Percentiles rank a stretch among this genome's conserved stretches.
Evolutionary conservation across 768 basidiomycete species (phyloP).

Genomic region (Collybia sp.): DNA sequence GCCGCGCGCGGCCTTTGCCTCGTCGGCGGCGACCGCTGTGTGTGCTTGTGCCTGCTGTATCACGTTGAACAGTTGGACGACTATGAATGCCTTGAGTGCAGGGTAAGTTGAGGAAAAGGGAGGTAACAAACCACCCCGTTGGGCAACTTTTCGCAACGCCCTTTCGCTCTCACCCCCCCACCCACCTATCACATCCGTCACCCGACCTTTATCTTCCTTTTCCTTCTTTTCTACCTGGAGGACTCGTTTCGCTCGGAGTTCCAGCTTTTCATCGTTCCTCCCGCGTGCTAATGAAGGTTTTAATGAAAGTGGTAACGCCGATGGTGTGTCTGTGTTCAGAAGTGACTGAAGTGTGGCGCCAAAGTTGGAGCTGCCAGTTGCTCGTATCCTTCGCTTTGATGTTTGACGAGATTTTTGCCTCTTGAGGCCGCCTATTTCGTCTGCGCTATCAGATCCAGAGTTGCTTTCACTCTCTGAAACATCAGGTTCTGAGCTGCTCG

Average conservation of each 20-base stretch:
- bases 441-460: conserved; percentile 46
- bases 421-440: conserved; percentile 56
- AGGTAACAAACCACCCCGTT: conserved; percentile 62
- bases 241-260: conserved; percentile 65
- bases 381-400: conserved; percentile 76
- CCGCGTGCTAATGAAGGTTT: conserved; percentile 68
- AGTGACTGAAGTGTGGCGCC: conserved; percentile 71
- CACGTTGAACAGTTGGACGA: conserved; percentile 84
- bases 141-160: conserved; percentile 78
- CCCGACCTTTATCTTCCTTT: conserved; percentile 63
- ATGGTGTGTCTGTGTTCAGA: conserved; percentile 67
- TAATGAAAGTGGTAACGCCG: conserved; percentile 68
- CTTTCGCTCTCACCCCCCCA: conserved; percentile 86
- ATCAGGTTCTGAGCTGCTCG: conserved; percentile 10
- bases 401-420: conserved; percentile 73
- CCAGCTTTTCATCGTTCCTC: conserved; percentile 73
- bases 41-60: conserved; percentile 78
- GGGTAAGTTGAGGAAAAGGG: background rate
- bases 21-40: conserved; percentile 45
- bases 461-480: conserved; percentile 14
- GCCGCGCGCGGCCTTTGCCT: conserved; percentile 58
- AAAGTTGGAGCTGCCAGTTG: conserved; percentile 70
- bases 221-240: conserved; percentile 70
- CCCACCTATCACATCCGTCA: conserved; percentile 74
- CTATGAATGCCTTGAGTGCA: conserved; percentile 24